These are phyloP conservation scores for Beauveria asiatica DNA, from an alignment of 2,329 filamentous ascomycete genomes.

Conservation along the genomic window DNA sequence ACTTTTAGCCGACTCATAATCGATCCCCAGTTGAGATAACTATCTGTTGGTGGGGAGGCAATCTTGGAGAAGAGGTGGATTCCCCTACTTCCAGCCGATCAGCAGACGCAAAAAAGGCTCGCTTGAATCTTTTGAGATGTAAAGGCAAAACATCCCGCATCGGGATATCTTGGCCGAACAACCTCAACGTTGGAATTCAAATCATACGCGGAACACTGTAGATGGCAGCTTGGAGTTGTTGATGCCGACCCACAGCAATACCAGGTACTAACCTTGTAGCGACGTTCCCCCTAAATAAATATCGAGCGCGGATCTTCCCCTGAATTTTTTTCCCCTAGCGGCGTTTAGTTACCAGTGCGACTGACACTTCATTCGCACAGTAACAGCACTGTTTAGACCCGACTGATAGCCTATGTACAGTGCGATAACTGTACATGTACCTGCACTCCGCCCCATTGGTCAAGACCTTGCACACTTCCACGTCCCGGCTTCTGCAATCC, in stretches of 20 bases:
- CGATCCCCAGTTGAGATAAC: too few species aligned
- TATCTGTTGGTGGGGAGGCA: too few species aligned
- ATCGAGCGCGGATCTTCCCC: constrained; percentile 7
- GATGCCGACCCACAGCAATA: neutral
- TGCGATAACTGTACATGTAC: neutral
- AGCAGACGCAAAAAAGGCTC: too few species aligned
- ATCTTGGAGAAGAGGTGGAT: too few species aligned
- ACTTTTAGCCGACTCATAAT: too few species aligned
- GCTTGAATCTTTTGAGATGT: too few species aligned
- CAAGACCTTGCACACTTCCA: neutral
- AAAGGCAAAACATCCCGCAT: too few species aligned
- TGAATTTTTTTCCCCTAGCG: neutral
- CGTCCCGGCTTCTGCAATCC: neutral
- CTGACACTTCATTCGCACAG: neutral
- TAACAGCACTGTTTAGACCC: neutral
- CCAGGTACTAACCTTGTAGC: too few species aligned
- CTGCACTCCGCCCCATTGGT: neutral
- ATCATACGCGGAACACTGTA: neutral
- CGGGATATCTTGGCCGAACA: too few species aligned
- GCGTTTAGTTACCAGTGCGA: neutral
- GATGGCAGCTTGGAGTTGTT: neutral
- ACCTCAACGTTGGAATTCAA: too few species aligned
- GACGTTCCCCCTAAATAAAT: neutral
- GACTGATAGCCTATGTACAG: neutral
- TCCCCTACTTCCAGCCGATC: too few species aligned